A percentile compares a stretch with the other conserved stretches of the same genome.
phyloP scores from a whole-genome alignment of 2,329 filamentous ascomycete species.

The Trichocomaceae sp. region DNA sequence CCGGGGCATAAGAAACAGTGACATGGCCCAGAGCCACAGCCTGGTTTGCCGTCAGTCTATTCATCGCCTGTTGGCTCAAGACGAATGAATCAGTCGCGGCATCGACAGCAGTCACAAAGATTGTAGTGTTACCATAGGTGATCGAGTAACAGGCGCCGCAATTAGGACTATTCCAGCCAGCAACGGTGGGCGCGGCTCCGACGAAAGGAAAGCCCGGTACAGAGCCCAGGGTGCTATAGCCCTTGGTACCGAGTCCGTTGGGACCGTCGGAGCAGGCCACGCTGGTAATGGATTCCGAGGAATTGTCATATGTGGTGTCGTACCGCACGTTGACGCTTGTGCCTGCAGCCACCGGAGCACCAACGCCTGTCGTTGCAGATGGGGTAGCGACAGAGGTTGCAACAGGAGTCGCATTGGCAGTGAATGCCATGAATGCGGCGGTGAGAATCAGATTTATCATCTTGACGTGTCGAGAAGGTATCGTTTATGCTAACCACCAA shows the following conservation, averaged over 20 bases:
- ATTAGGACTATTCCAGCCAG: slow-evolving; percentile 41
- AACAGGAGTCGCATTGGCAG: background rate
- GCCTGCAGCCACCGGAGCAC: slow-evolving; percentile 9
- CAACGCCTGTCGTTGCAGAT: background rate
- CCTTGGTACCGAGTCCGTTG: slow-evolving; percentile 28
- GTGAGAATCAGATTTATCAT: background rate
- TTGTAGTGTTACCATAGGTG: slow-evolving; percentile 39
- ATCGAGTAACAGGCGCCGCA: slow-evolving; percentile 50
- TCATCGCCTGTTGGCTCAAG: slow-evolving; percentile 43
- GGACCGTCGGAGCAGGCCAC: slow-evolving; percentile 41
- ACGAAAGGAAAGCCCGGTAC: slow-evolving; percentile 45
- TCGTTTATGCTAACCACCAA: background rate
- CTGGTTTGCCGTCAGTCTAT: slow-evolving; percentile 42
- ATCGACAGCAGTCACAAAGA: slow-evolving; percentile 48
- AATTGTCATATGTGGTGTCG: slow-evolving; percentile 64
- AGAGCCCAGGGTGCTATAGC: slow-evolving; percentile 36
- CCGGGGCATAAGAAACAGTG: slow-evolving; percentile 23
- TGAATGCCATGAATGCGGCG: background rate
- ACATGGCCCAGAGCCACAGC: slow-evolving; percentile 42
- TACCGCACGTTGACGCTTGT: slow-evolving; percentile 56
- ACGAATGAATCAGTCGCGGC: slow-evolving; percentile 43
- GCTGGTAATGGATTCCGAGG: slow-evolving; percentile 46
- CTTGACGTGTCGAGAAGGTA: background rate
- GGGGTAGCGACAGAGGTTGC: background rate
- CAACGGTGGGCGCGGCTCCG: slow-evolving; percentile 44